Percentiles rank a stretch among this genome's conserved stretches.
phyloP scores from a whole-genome alignment of 768 basidiomycete genomes.

The Exidia glandulosa region DNA sequence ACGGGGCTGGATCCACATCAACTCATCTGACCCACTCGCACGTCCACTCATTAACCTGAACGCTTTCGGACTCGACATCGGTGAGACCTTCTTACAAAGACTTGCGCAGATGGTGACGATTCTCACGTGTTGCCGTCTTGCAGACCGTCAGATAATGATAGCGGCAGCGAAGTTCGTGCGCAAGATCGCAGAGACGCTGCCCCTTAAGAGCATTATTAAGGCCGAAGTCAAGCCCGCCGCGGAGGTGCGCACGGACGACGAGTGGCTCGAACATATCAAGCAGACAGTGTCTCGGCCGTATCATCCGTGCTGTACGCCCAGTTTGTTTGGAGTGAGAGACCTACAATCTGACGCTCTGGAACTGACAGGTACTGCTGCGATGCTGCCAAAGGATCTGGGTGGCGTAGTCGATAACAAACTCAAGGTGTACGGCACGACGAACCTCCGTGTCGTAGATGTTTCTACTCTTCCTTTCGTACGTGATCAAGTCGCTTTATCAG shows the following conservation, averaged over 20 bases:
- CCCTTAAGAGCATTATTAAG: background rate
- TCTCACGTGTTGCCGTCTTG: background rate
- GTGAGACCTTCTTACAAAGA: too few relatives aligned
- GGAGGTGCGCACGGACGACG: background rate
- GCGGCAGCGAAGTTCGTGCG: conserved; percentile 4
- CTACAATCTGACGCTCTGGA: background rate
- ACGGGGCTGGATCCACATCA: conserved; percentile 38
- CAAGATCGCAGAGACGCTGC: background rate
- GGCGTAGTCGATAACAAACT: conserved; percentile 11
- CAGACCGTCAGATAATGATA: conserved; percentile 12
- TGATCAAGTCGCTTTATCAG: background rate
- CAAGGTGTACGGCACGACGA: conserved; percentile 9
- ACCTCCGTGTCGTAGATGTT: conserved; percentile 8
- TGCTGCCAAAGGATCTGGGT: conserved; percentile 6
- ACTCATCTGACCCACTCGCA: conserved; percentile 30
- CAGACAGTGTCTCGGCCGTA: background rate
- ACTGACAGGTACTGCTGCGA: background rate
- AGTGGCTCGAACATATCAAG: background rate
- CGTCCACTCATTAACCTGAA: conserved; percentile 36
- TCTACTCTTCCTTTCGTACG: background rate
- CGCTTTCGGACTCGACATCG: conserved; percentile 20
- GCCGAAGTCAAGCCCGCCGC: background rate
- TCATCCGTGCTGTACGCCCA: background rate
- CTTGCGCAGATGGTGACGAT: background rate
- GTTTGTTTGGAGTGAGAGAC: background rate